Base-by-base conservation (phyloP, 768 basidiomycete species). In the Macrolepiota dolichaula region DNA sequence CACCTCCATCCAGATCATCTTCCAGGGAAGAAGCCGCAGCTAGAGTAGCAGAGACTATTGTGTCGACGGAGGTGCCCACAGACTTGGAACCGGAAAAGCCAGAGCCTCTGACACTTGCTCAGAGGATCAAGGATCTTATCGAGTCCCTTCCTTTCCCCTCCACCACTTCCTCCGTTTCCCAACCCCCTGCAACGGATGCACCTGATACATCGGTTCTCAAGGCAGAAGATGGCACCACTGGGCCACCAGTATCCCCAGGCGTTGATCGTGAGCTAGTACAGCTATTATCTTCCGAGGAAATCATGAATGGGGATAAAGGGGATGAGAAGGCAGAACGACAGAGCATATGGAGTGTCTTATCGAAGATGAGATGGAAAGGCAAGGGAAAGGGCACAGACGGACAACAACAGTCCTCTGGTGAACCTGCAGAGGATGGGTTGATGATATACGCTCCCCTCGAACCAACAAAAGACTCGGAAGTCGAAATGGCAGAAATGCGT, bases 381-480 rank as follows among this genome's bases (percentile, higher is more conserved):
- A 59, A 47, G n/a, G 57, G 40, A 3, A 54, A 61, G 52, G 71
- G 67, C 25, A 66, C 61, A 51, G 71, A 65, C 25, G 59, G 62
- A 54, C 24, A 59, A 61, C 50, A 61, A 61, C 40, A 58, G 56
- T 38, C 56, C 57, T 42, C 67, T 64, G 37, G 65, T 67, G 46
- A 71, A 70, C 78, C 80, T 63, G 74, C 77, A 37, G 73, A 79
- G 35, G 84, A 83, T 51, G 79, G 82, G 15, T 69, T 93, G 52
- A 92, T 93, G 92, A 77, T 93, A 74, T 92, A 88, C 66, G 80
- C 81, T 0, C 91, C 91, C 0, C 72, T 93, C 55, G 75, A 86
- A 53, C 90, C 89, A 1, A 77, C 80, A 37, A 76, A 76, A 7
- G 81, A 83, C 52, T 88, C 89, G 2, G 75, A 85, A 64, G 81